Base-by-base conservation (phyloP, 202 grass and related monocot genomes). In the Panicum virgatum region DNA sequence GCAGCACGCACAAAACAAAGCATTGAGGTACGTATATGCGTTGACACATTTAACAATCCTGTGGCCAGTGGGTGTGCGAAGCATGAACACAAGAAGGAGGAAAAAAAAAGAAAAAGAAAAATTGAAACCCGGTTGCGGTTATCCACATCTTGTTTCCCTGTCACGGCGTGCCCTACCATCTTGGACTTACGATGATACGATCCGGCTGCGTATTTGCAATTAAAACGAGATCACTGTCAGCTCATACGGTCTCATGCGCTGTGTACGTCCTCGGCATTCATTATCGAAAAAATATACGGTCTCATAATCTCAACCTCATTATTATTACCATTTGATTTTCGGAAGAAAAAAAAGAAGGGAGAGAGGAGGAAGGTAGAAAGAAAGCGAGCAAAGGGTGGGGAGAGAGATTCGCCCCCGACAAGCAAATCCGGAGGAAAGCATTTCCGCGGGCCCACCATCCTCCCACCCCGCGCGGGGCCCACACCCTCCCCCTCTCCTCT, bases 381-480 rank as follows among this genome's bases (percentile, higher is more conserved):
- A 78, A 38, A 60, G 11, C 1, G 12, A 15, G 47, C 2, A 26
- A 26, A 16, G n/a, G 10, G 75, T 61, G 83, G 86, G 83, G 86
- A 78, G 81, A 27, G 84, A 84, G 86, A 81, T 82, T 84, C 81
- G 59, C 76, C 7, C 29, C 86, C 89, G 92, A 91, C 89, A 94
- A 77, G 67, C 73, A 92, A 94, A 94, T 94, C 92, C 74, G 40
- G 72, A 72, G 86, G 73, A 89, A 86, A 89, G 83, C 84, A 90
- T 84, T 84, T 75, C 60, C 77, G 8, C 12, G 83, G 79, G 10
- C 88, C 88, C 82, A 77, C 82, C 82, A 87, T 27, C 16, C 69
- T 32, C 67, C 65, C 56, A 44, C 2, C 53, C 30, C 76, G 84
- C 48, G 54, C 7, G 44, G 79, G 72, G 23, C 59, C 85, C 77